Conservation (phyloP, 2,329 filamentous ascomycete species). For the Berkeleyomyces rouxiae region DNA sequence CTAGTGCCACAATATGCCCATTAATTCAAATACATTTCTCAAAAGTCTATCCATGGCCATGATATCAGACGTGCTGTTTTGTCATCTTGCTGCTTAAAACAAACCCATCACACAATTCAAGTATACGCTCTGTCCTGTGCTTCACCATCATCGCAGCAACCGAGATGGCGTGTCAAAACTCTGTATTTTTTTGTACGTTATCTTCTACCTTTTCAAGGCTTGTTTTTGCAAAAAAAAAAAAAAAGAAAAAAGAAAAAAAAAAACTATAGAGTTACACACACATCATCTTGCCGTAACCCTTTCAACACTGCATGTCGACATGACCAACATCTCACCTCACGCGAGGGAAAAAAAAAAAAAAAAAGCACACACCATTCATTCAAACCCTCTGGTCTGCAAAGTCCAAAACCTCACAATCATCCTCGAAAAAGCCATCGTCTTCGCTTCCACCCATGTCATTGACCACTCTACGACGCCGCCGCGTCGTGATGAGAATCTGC, state of each 20-base stretch:
- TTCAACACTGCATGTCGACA: background rate
- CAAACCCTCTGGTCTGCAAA: slow-evolving; percentile 51
- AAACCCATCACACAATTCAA: no score
- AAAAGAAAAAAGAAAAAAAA: background rate
- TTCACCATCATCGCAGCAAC: no score
- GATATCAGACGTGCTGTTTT: no score
- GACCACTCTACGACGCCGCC: slow-evolving; percentile 43
- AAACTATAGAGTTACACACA: background rate
- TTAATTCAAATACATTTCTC: no score
- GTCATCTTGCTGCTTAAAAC: no score
- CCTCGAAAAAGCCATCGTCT: slow-evolving; percentile 74
- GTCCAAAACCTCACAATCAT: slow-evolving; percentile 81
- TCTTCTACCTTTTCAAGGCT: background rate
- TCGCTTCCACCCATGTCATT: slow-evolving; percentile 20
- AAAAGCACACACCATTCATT: background rate
- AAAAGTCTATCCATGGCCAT: no score
- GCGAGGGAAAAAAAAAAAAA: background rate
- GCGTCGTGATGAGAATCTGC: slow-evolving; percentile 69
- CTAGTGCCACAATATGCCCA: no score
- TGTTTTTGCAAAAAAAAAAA: background rate
- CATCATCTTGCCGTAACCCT: background rate
- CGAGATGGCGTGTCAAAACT: background rate
- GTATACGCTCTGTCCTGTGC: no score
- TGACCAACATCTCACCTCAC: background rate
- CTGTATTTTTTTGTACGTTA: background rate